Percentiles rank a stretch among this genome's conserved stretches.
Conservation (phyloP, 352 stramenopile species). For the Blastocystis sp. region DNA sequence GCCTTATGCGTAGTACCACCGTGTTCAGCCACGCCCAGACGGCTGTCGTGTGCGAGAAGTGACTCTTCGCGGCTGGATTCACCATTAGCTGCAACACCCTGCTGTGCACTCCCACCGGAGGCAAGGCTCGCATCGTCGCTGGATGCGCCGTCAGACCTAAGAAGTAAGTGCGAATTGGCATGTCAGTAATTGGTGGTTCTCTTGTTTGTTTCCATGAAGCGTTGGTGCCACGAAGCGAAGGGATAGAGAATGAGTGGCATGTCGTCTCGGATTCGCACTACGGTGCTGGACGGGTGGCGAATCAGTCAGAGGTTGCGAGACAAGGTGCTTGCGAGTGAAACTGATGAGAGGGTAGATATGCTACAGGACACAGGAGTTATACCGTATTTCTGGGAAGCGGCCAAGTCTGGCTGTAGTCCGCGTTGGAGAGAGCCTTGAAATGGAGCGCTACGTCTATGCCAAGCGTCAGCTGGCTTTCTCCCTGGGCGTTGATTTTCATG, state of each 20-base stretch:
- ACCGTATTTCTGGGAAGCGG: background rate
- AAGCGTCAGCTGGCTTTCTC: background rate
- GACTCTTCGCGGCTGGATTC: background rate
- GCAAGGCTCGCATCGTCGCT: constrained; percentile 59
- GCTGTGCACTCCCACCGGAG: constrained; percentile 63
- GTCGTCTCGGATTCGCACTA: background rate
- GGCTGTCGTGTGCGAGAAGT: constrained; percentile 72
- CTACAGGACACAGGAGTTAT: background rate
- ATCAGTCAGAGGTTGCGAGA: background rate
- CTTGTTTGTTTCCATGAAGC: too few relatives aligned
- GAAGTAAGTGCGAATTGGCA: constrained; percentile 27
- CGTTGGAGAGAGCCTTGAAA: constrained; percentile 5
- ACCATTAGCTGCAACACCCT: constrained; percentile 49
- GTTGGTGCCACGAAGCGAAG: too few relatives aligned
- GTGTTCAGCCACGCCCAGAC: constrained; percentile 96
- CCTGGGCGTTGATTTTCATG: constrained; percentile 20
- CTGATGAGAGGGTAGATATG: background rate
- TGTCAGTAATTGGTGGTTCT: too few relatives aligned
- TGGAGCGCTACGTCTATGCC: constrained; percentile 39
- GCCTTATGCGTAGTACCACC: constrained; percentile 80
- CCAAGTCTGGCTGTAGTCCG: background rate
- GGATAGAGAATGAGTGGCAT: background rate
- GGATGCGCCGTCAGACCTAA: constrained; percentile 51
- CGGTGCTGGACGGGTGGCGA: constrained; percentile 11
- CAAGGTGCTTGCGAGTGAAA: background rate